Evolutionary conservation across 2,329 filamentous ascomycete species (phyloP).

Genomic region (Botrytis medusae): DNA sequence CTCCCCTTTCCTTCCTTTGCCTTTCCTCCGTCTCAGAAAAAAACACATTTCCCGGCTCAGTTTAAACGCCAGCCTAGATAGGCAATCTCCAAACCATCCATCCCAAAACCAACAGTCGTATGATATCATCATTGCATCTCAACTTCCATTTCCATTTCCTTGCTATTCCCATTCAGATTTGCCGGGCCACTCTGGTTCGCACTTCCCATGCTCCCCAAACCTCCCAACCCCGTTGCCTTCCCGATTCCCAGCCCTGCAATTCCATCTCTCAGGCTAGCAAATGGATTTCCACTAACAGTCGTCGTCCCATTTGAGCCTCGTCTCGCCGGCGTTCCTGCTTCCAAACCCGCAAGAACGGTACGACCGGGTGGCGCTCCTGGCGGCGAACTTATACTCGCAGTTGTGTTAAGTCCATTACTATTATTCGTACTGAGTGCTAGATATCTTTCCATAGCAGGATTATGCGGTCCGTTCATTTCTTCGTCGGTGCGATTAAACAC

Average conservation of each 20-base stretch:
- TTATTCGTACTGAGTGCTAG: constrained; percentile 22
- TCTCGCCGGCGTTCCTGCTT: constrained; percentile 25
- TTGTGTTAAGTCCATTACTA: constrained; percentile 16
- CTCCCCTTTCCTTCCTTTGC: neutral
- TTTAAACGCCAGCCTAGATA: constrained; percentile 13
- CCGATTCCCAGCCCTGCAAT: constrained; percentile 47
- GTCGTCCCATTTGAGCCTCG: constrained; percentile 37
- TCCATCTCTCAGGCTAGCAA: constrained; percentile 47
- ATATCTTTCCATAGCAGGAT: constrained; percentile 46
- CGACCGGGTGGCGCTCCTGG: neutral
- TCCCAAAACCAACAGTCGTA: neutral
- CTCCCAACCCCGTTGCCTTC: constrained; percentile 26
- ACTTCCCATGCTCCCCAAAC: constrained; percentile 31
- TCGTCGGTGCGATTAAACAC: constrained; percentile 81
- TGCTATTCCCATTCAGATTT: constrained; percentile 19
- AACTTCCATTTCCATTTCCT: constrained; percentile 49
- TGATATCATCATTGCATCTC: constrained; percentile 48
- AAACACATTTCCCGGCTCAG: neutral
- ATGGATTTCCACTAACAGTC: constrained; percentile 38
- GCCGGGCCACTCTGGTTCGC: constrained; percentile 34
- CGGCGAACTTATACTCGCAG: constrained; percentile 5
- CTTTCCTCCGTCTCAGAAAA: neutral
- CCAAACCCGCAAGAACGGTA: constrained; percentile 12
- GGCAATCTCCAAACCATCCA: constrained; percentile 9
- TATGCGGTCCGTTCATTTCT: constrained; percentile 81